Percentiles rank a stretch among this genome's conserved stretches.
These are phyloP conservation scores for Phytophthora cactorum DNA, from an alignment of 352 stramenopile species.

Conservation along the genomic window DNA sequence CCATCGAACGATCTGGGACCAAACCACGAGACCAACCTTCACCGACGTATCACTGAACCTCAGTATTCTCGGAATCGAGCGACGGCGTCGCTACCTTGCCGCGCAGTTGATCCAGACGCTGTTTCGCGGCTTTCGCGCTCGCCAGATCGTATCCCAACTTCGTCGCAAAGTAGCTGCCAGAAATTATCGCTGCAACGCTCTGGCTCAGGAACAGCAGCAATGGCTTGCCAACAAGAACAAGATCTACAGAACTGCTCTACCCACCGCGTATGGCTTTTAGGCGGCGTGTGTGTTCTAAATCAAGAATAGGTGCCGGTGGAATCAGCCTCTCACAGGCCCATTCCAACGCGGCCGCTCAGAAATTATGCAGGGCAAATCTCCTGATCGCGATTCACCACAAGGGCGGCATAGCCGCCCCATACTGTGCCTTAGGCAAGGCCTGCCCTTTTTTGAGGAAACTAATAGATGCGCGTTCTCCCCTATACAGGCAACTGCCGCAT, in stretches of 20 bases:
- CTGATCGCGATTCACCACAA: conserved; percentile 83
- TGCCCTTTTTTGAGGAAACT: conserved; percentile 42
- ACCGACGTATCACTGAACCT: neutral
- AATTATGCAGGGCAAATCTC: conserved; percentile 88
- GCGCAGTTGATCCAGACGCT: conserved; percentile 49
- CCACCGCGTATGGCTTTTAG: conserved; percentile 59
- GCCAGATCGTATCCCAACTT: conserved; percentile 46
- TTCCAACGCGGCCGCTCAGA: conserved; percentile 47
- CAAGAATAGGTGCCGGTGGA: conserved; percentile 27
- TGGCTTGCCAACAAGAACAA: conserved; percentile 31
- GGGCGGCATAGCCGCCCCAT: conserved; percentile 14
- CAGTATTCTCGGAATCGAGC: conserved; percentile 26
- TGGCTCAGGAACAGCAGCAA: conserved; percentile 28
- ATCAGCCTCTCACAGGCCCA: conserved; percentile 43
- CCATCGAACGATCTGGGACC: conserved; percentile 25
- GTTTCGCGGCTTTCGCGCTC: conserved; percentile 49
- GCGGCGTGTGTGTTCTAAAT: neutral
- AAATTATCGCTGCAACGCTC: conserved; percentile 1
- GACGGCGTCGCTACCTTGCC: conserved; percentile 37
- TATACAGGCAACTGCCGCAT: conserved; percentile 16
- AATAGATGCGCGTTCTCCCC: neutral
- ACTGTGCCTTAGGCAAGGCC: conserved; percentile 41
- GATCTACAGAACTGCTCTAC: conserved; percentile 33
- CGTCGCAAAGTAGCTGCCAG: conserved; percentile 43
- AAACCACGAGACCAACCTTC: conserved; percentile 3